Percentiles rank a stretch among this genome's conserved stretches.
These are phyloP conservation scores for Pythium plurisporium DNA, from an alignment of 352 stramenopile genomes.

Conservation along the genomic window DNA sequence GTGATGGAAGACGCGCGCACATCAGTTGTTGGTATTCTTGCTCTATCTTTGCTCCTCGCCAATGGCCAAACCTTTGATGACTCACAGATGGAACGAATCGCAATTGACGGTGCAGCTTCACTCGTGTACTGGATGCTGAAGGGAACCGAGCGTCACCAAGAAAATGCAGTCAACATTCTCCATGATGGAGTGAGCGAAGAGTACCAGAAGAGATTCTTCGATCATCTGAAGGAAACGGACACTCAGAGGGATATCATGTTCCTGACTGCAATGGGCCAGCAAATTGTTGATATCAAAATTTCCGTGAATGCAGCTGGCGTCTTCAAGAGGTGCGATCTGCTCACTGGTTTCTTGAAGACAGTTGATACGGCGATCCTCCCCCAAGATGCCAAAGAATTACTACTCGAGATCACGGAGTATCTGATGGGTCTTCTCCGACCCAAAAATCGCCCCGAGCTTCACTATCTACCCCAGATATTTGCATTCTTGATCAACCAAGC, in stretches of 20 bases:
- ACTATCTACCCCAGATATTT: slow-evolving; percentile 29
- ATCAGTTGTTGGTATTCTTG: slow-evolving; percentile 68
- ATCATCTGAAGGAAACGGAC: slow-evolving; percentile 44
- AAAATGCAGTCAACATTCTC: slow-evolving; percentile 72
- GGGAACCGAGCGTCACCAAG: slow-evolving; percentile 73
- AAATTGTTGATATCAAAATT: slow-evolving; percentile 66
- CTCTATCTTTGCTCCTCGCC: slow-evolving; percentile 58
- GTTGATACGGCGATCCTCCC: slow-evolving; percentile 38
- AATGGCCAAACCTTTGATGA: slow-evolving; percentile 48
- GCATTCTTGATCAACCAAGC: slow-evolving; percentile 38
- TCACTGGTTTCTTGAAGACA: slow-evolving; percentile 49
- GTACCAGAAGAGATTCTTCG: slow-evolving; percentile 51
- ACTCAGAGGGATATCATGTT: slow-evolving; percentile 58
- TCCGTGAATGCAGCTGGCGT: slow-evolving; percentile 43
- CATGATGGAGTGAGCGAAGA: slow-evolving; percentile 51
- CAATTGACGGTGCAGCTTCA: slow-evolving; percentile 59
- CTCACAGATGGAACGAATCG: slow-evolving; percentile 69
- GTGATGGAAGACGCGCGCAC: slow-evolving; percentile 66
- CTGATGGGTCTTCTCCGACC: slow-evolving; percentile 30
- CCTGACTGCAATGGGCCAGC: slow-evolving; percentile 56
- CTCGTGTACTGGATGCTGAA: slow-evolving; percentile 85
- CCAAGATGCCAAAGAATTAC: slow-evolving; percentile 47
- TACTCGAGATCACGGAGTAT: slow-evolving; percentile 57
- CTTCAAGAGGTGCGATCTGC: slow-evolving; percentile 61
- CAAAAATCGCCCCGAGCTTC: slow-evolving; percentile 13